These are phyloP conservation scores for Arthrobotrys musiformis DNA, from an alignment of 2,329 filamentous ascomycete species.

Conservation along the genomic window DNA sequence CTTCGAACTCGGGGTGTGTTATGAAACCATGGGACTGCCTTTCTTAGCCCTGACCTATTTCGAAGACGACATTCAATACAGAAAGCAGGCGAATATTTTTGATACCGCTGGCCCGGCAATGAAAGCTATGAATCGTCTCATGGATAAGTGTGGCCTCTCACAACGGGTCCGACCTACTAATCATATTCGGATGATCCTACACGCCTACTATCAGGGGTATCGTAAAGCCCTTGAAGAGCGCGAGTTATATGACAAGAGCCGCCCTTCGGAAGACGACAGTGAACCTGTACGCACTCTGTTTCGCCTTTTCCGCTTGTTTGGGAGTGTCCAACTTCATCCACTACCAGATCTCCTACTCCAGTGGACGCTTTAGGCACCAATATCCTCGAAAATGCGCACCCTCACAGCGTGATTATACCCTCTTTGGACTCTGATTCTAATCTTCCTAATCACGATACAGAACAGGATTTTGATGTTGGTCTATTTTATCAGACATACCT, in stretches of 20 bases:
- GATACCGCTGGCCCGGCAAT: neutral
- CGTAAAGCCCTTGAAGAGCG: neutral
- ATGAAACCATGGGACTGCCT: neutral
- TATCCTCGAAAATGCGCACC: too few relatives aligned
- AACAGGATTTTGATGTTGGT: too few relatives aligned
- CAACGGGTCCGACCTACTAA: neutral
- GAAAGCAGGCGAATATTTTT: neutral
- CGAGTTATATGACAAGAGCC: neutral
- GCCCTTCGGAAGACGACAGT: neutral
- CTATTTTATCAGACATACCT: too few relatives aligned
- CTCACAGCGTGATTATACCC: too few relatives aligned
- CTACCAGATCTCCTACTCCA: too few relatives aligned
- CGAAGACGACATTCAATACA: slow-evolving; percentile 3
- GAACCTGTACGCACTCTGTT: too few relatives aligned
- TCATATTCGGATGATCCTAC: neutral
- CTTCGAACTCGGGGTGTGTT: slow-evolving; percentile 1
- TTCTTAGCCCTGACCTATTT: slow-evolving; percentile 5
- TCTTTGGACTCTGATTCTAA: too few relatives aligned
- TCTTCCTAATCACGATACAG: too few relatives aligned
- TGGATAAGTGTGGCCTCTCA: neutral
- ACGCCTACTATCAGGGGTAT: neutral
- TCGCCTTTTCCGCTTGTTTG: too few relatives aligned
- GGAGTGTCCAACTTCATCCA: too few relatives aligned
- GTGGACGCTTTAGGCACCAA: too few relatives aligned
- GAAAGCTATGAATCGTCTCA: neutral